These are phyloP conservation scores for Articulospora tetracladia DNA, from an alignment of 495 filamentous ascomycete species.

Conservation along the genomic window DNA sequence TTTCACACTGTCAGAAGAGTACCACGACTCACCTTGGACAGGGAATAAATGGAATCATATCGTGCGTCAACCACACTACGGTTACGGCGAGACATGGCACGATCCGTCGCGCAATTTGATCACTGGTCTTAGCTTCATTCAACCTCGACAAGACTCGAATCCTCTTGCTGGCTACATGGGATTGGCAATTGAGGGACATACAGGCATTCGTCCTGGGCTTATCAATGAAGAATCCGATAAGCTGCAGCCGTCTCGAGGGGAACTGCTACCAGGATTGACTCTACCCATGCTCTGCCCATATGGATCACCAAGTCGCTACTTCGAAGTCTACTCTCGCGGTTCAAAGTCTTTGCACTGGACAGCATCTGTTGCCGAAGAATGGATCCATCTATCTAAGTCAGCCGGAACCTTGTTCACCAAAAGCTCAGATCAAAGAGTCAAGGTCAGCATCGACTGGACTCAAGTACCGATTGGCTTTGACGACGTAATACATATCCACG, in stretches of 20 bases:
- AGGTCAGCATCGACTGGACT: constrained; percentile 58
- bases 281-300: constrained; percentile 56
- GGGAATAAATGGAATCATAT: constrained; percentile 71
- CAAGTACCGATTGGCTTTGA: constrained; percentile 44
- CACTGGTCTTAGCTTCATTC: constrained; percentile 55
- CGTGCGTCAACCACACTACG: constrained; percentile 46
- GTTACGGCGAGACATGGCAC: background rate
- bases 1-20: constrained; percentile 52
- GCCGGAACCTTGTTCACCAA: background rate
- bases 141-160: constrained; percentile 40
- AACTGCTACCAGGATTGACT: constrained; percentile 18
- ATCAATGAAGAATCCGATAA: background rate
- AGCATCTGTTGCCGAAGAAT: background rate
- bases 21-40: constrained; percentile 48
- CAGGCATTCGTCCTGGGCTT: background rate
- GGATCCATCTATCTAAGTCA: background rate
- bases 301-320: constrained; percentile 51
- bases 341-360: background rate
- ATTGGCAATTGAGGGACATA: background rate
- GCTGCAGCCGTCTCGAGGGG: background rate
- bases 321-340: constrained; percentile 56
- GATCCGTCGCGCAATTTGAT: constrained; percentile 46
- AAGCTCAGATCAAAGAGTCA: constrained; percentile 33
- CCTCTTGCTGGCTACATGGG: background rate
- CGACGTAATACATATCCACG: constrained; percentile 49